Base-by-base conservation (phyloP, 768 basidiomycete genomes). In the Leccinum broughii region DNA sequence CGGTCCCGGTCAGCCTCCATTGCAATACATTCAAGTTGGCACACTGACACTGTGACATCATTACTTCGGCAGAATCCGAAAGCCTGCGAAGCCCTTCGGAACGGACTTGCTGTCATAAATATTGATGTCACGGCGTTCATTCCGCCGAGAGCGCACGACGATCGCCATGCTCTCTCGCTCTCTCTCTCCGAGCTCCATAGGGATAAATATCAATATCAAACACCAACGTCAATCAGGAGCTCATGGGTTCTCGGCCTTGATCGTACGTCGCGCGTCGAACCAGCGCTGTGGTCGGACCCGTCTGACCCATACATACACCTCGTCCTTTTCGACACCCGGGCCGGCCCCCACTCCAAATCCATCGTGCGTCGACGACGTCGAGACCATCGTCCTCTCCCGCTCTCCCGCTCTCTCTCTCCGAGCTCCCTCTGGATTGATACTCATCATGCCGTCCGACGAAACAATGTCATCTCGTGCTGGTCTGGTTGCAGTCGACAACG, bases 161-260 rank as follows among this genome's bases (percentile, higher is more conserved):
- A 30, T 30, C 30, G 30, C 30, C 30, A 30, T 30, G 30, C 30
- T 30, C 30, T 30, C 30, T 30, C 30, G 30, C 28, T 30, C 30
- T 30, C 8, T 30, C 28, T 30, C 30, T 30, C 30, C 30, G 30
- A 30, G 30, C 30, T 30, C 30, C 17, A 48, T n/a, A 11, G 54
- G 64, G 34, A 28, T 46, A 46, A 64, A 34, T 9, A 9, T 28
- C 0, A 3, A 24, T 34, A 34, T 34, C 11, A 34, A 34, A 34
- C 11, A 34, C 32, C 4, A 34, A 34, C 1, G 32, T 34, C 30
- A 32, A 32, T 56, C 56, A 87, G 90, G 90, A 4, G 92, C 92
- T 3, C 92, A 94, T 75, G 92, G 92, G 1, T 88, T 95, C 66
- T 83, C 91, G 15, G 87, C 85, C 34, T 77, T 93, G 51, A 85